Evolutionary conservation across 2,329 filamentous ascomycete species (phyloP).

Genomic region (Fusarium mangiferae): DNA sequence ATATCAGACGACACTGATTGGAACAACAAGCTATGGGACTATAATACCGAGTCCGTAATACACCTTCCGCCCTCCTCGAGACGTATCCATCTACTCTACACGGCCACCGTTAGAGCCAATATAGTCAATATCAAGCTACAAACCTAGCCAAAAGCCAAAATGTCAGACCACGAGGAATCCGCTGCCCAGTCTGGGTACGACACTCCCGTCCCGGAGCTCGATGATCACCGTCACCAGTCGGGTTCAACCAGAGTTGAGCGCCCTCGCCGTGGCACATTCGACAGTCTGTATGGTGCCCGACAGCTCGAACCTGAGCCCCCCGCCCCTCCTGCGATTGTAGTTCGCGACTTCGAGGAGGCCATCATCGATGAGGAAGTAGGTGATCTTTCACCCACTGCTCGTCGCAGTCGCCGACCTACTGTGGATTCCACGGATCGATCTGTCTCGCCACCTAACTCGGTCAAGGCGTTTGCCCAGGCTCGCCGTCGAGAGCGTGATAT

Average conservation of each 20-base stretch:
- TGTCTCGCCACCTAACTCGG: conserved; percentile 91
- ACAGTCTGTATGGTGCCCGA: conserved; percentile 70
- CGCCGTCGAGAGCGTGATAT: conserved; percentile 82
- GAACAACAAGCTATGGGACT: conserved; percentile 45
- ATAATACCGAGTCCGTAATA: conserved; percentile 45
- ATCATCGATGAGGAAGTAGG: conserved; percentile 78
- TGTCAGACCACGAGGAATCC: conserved; percentile 75
- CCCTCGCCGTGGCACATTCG: conserved; percentile 76
- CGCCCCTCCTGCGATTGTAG: conserved; percentile 54
- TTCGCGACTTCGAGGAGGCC: conserved; percentile 89
- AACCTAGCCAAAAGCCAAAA: conserved; percentile 49
- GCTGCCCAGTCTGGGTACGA: conserved; percentile 72
- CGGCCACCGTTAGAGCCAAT: conserved; percentile 8
- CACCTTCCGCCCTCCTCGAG: conserved; percentile 28
- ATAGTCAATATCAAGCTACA: conserved; percentile 1
- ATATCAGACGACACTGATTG: conserved; percentile 20
- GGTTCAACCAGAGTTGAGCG: conserved; percentile 68
- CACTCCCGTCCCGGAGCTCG: conserved; percentile 81
- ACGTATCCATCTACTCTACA: conserved; percentile 15
- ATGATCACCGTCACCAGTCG: conserved; percentile 83
- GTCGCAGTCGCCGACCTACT: conserved; percentile 64
- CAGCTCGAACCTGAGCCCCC: conserved; percentile 55
- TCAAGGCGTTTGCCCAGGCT: conserved; percentile 95
- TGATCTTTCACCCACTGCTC: conserved; percentile 54
- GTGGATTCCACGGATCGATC: conserved; percentile 72